Base-by-base conservation (phyloP, 179 eudicot species). In the Silene noctiflora region DNA sequence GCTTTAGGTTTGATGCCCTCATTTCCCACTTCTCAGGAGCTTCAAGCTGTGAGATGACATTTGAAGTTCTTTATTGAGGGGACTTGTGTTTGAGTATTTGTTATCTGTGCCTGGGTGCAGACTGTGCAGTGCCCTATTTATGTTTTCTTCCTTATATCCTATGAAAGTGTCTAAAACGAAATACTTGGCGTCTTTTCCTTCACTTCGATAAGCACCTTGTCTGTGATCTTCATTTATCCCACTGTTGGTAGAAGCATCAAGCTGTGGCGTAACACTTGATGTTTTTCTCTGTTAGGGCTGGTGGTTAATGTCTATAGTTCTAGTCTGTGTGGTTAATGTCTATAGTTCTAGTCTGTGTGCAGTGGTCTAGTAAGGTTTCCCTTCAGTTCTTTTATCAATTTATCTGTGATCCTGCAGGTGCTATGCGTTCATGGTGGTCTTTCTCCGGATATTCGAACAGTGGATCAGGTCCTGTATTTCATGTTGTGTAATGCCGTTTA, bases 371-470 rank as follows among this genome's bases (percentile, higher is more conserved):
- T 21, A 62, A 20, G 21, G 58, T 29, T 35, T 72, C 4, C 76
- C 12, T 63, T 27, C 31, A 62, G 13, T 22, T 72, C 2, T 16
- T 62, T 56, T 11, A 31, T 31, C 44, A 13, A 67, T 21, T 64
- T 27, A 74, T 24, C 21, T 51, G 70, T 77, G 70, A 60, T 64
- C 48, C 60, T 79, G 74, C 91, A 95, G 99, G 99, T 95, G 81
- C 86, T 95, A 31, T 95, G 99, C 77, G 99, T 95, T 68, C 99
- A 95, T 75, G 99, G 99, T 84, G 99, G 99, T 68, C 97, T 95
- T 63, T 95, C 99, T 64, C 99, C 99, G 58, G 99, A 95, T 71
- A 79, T 95, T 78, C 91, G 99, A 81, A 95, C 97, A 53, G 69
- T 95, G 81, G 99, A 95, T 77, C 99, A 95, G 99, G 99, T 95